Percentiles rank a stretch among this genome's conserved stretches.
These are phyloP conservation scores for Pulicaria dysenterica DNA, from an alignment of 129 eudicot species.

Conservation along the genomic window DNA sequence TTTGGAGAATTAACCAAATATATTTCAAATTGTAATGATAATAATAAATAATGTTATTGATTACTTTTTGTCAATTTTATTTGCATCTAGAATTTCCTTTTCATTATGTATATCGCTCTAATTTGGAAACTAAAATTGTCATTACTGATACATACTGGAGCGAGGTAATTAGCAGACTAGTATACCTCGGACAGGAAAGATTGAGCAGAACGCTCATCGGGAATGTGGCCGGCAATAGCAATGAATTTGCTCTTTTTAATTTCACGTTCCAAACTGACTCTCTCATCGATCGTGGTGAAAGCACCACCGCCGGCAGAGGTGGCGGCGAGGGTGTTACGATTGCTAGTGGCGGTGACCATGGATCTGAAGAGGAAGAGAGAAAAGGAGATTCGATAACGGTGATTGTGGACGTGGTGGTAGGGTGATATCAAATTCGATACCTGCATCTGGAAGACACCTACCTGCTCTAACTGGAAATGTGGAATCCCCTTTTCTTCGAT, in stretches of 20 bases:
- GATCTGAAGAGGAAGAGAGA: slow-evolving; percentile 34
- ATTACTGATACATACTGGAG: background rate
- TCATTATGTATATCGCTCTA: background rate
- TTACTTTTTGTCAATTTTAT: background rate
- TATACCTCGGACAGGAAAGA: slow-evolving; percentile 73
- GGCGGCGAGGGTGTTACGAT: slow-evolving; percentile 32
- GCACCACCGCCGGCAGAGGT: slow-evolving; percentile 43
- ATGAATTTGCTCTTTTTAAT: slow-evolving; percentile 96
- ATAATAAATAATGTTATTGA: background rate
- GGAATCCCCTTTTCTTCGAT: background rate
- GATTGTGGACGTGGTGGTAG: slow-evolving; percentile 23
- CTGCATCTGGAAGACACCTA: slow-evolving; percentile 39
- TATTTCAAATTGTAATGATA: too few species aligned
- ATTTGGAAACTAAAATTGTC: background rate
- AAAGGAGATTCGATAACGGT: slow-evolving; percentile 32
- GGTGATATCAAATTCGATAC: slow-evolving; percentile 32
- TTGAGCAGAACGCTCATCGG: slow-evolving; percentile 74
- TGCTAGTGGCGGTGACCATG: slow-evolving; percentile 51
- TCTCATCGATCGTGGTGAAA: slow-evolving; percentile 70
- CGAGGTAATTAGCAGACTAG: background rate
- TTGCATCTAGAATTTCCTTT: background rate
- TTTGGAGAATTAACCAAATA: too few species aligned
- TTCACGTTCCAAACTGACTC: slow-evolving; percentile 61
- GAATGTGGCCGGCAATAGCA: slow-evolving; percentile 72
- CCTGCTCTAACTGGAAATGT: slow-evolving; percentile 4